phyloP scores from a whole-genome alignment of 805 yeast species.

The Cyberlindnera xishuangbannaensis region DNA sequence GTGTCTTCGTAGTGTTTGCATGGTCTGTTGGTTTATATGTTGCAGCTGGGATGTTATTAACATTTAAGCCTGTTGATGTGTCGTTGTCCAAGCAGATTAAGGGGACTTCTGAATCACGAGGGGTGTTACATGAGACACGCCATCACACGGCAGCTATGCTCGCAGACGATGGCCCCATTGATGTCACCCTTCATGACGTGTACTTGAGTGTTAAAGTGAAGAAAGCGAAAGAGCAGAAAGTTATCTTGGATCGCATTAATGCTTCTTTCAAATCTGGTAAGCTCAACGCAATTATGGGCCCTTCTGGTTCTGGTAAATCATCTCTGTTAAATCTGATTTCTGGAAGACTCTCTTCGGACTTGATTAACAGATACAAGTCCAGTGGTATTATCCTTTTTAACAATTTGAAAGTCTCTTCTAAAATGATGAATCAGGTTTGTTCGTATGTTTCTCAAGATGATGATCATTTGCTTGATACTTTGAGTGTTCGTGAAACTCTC shows the following conservation, averaged over 20 bases:
- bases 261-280: constrained; percentile 30
- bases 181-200: constrained; percentile 12
- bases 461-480: constrained; percentile 59
- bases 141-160: background rate
- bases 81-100: constrained; percentile 21
- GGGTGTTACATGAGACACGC: background rate
- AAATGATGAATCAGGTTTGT: constrained; percentile 42
- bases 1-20: constrained; percentile 52
- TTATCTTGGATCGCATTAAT: constrained; percentile 17
- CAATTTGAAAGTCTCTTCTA: constrained; percentile 29
- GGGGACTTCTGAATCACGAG: constrained; percentile 2
- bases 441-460: constrained; percentile 85
- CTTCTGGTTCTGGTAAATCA: constrained; percentile 77
- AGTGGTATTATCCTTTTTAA: constrained; percentile 44
- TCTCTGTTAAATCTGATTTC: constrained; percentile 60
- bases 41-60: constrained; percentile 42
- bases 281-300: constrained; percentile 74
- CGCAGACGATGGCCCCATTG: constrained; percentile 6
- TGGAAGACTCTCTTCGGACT: constrained; percentile 42
- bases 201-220: constrained; percentile 14
- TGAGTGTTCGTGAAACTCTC: constrained; percentile 77
- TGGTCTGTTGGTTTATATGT: constrained; percentile 53
- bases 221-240: constrained; percentile 9
- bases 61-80: constrained; percentile 33
- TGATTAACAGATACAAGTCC: constrained; percentile 22